A percentile compares a stretch with the other conserved stretches of the same genome.
Evolutionary conservation across 352 stramenopile species (phyloP).

Genomic region (Phytophthora niederhauseri): DNA sequence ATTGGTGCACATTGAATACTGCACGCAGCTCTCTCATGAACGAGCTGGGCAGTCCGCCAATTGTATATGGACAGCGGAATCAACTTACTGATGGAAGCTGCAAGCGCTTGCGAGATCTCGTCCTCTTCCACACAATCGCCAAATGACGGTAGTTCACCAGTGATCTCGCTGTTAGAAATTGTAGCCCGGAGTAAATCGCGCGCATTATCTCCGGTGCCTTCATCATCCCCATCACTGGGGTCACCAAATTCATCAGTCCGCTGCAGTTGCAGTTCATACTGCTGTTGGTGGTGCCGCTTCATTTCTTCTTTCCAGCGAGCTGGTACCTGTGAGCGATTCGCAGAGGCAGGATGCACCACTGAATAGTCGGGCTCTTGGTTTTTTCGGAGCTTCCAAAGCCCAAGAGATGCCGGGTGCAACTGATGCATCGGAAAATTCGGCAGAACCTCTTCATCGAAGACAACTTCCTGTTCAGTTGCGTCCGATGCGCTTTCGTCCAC

Average conservation of each 20-base stretch:
- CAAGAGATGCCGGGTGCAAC: slow-evolving; percentile 68
- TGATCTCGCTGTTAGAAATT: slow-evolving; percentile 35
- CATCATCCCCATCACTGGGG: slow-evolving; percentile 30
- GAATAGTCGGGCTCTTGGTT: slow-evolving; percentile 49
- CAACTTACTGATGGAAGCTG: slow-evolving; percentile 56
- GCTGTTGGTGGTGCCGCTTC: slow-evolving; percentile 33
- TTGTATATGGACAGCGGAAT: slow-evolving; percentile 71
- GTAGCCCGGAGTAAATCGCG: slow-evolving; percentile 17
- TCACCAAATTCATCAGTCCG: slow-evolving; percentile 33
- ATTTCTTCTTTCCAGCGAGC: slow-evolving; percentile 56
- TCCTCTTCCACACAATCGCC: slow-evolving; percentile 71
- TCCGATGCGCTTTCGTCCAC: slow-evolving; percentile 23
- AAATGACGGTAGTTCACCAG: slow-evolving; percentile 46
- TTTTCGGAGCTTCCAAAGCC: slow-evolving; percentile 65
- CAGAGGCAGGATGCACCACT: slow-evolving; percentile 52
- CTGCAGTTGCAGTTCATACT: slow-evolving; percentile 36
- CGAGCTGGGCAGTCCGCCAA: slow-evolving; percentile 64
- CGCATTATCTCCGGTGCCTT: slow-evolving; percentile 23
- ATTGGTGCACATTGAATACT: slow-evolving; percentile 60
- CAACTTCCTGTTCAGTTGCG: slow-evolving; percentile 20
- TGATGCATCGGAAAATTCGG: slow-evolving; percentile 40
- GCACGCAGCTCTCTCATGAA: slow-evolving; percentile 62
- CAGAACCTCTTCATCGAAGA: slow-evolving; percentile 44
- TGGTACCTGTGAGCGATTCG: slow-evolving; percentile 33
- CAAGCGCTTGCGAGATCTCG: slow-evolving; percentile 64